Percentiles rank a stretch among this genome's conserved stretches.
These are phyloP conservation scores for Oryza australiensis DNA, from an alignment of 176 grass and related monocot genomes.

Conservation along the genomic window DNA sequence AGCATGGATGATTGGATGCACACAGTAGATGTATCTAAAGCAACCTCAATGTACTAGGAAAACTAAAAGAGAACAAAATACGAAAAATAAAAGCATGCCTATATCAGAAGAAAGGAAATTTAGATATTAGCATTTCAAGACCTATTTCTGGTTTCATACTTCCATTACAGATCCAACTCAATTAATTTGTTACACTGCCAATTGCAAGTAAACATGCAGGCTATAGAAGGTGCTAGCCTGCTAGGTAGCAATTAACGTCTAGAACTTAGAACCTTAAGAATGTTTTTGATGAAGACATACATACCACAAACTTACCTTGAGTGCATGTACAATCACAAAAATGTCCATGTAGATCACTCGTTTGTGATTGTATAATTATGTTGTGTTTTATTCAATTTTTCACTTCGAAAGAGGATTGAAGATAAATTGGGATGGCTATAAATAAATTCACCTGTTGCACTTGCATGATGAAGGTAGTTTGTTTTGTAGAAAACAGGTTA, in stretches of 20 bases:
- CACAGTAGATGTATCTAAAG: too few species aligned
- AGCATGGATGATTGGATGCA: not conserved
- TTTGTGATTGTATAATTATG: too few species aligned
- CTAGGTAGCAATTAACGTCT: not conserved
- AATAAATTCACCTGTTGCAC: not conserved
- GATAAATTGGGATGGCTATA: not conserved
- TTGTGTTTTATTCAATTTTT: not conserved
- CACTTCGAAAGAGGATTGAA: not conserved
- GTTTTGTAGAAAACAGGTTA: not conserved
- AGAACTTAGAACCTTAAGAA: too few species aligned
- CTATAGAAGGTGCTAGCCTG: not conserved
- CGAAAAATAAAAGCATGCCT: not conserved
- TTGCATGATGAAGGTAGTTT: too few species aligned
- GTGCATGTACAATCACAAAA: not conserved
- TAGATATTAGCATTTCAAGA: not conserved
- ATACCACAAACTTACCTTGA: too few species aligned
- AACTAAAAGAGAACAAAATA: too few species aligned
- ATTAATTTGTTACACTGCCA: not conserved
- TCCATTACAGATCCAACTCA: not conserved
- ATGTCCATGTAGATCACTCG: not conserved
- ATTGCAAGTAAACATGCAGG: not conserved
- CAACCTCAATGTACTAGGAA: not conserved
- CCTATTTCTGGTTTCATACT: not conserved
- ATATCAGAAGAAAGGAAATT: not conserved
- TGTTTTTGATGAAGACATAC: not conserved